Percentiles rank a stretch among this genome's conserved stretches.
Evolutionary conservation across 306 rosid species (phyloP).

Genomic region (Styphnolobium japonicum): DNA sequence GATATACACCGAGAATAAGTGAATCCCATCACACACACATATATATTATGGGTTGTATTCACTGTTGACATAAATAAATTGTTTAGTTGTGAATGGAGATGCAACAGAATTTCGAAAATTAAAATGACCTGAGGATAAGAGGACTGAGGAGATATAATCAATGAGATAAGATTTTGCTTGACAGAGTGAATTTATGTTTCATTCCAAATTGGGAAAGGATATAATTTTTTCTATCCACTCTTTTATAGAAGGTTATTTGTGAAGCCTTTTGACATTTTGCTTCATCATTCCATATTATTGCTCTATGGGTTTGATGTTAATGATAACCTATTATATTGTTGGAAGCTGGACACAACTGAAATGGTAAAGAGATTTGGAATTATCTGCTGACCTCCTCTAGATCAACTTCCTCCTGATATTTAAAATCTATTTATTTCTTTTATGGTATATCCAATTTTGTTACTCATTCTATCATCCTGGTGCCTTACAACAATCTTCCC

Average conservation of each 20-base stretch:
- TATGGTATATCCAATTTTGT: background rate
- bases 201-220: background rate
- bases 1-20: no score
- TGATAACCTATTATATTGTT: background rate
- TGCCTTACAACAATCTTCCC: conserved; percentile 8
- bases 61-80: background rate
- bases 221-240: background rate
- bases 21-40: no score
- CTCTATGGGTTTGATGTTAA: background rate
- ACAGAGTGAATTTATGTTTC: background rate
- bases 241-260: background rate
- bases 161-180: background rate
- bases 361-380: background rate
- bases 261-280: background rate
- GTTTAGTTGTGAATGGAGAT: background rate
- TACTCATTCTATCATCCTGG: background rate
- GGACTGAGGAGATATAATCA: background rate
- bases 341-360: background rate
- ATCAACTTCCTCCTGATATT: background rate
- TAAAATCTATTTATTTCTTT: background rate
- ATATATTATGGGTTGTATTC: no score
- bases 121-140: background rate
- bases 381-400: background rate
- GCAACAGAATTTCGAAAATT: background rate
- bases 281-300: background rate